These are phyloP conservation scores for Acorus calamus DNA, from an alignment of 106 monocot genomes.

Conservation along the genomic window DNA sequence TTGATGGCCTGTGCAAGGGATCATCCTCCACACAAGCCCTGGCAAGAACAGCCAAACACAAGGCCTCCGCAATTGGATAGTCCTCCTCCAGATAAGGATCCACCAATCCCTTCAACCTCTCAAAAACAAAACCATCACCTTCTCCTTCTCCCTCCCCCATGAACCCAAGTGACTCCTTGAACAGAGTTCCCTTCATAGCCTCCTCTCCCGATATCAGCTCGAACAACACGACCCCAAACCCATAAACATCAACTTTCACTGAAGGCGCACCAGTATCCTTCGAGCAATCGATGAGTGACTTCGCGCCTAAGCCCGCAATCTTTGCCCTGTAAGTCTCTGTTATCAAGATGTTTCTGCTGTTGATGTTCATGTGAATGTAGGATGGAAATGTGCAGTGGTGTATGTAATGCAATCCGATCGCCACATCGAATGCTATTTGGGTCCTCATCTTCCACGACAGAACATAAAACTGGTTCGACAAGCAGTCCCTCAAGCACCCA, in stretches of 20 bases:
- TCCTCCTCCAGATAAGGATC: constrained; percentile 21
- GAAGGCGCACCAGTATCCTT: constrained; percentile 3
- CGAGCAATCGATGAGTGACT: background rate
- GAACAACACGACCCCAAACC: constrained; percentile 19
- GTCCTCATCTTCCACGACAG: constrained; percentile 19
- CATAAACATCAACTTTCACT: constrained; percentile 21
- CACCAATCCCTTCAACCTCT: constrained; percentile 7
- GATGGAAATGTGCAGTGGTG: constrained; percentile 25
- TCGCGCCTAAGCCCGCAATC: constrained; percentile 18
- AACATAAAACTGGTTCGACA: background rate
- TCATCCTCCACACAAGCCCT: constrained; percentile 23
- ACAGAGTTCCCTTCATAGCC: background rate
- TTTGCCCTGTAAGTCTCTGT: constrained; percentile 20
- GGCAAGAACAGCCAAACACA: constrained; percentile 19
- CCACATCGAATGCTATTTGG: constrained; percentile 30
- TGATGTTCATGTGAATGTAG: constrained; percentile 29
- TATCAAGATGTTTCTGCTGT: constrained; percentile 19
- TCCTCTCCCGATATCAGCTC: constrained; percentile 17
- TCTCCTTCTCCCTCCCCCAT: constrained; percentile 3
- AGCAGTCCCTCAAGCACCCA: constrained; percentile 21
- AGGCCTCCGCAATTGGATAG: constrained; percentile 16
- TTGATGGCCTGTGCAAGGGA: constrained; percentile 17
- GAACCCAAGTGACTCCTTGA: background rate
- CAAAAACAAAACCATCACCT: constrained; percentile 15
- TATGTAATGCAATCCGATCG: constrained; percentile 23